Evolutionary conservation across 2,329 filamentous ascomycete species (phyloP), one percentile per base, ranked within the genome.

Genomic region (Neoarthrinium moseri): DNA sequence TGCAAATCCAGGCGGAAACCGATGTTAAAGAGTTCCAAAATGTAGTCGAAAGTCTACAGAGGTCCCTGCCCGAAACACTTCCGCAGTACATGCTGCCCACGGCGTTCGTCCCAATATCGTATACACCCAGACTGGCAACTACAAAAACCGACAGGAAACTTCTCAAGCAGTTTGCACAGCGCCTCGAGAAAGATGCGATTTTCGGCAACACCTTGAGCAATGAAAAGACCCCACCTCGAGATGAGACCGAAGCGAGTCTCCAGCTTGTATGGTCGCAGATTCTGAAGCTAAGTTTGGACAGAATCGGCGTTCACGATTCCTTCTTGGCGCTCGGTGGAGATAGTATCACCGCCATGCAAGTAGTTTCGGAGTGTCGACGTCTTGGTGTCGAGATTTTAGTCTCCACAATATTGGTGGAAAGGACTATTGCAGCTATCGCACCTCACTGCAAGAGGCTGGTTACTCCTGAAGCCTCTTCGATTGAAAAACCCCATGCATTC

Each of bases 51-150:
- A 17, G 17, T 13, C 37, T 40, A 15, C 37, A 26, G 8, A 18
- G 18, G n/a, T n/a, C 27, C 10, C 37, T 40, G 11, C 7, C 37
- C 17, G 37, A 40, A 18, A 24, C 17, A 6, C 12, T 40, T 30
- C 37, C 37, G n/a, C 17, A 40, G 37, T 40, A 40, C 37, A 40
- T 40, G 37, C 23, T 40, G 18, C 37, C 37, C 11, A 29, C 37
- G 23, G 23, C 30, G 8, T 40, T 40, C 24, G 15, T 40, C 30
- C 37, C 37, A 6, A 24, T 40, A 15, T 29, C 30, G 5, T 29
- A 26, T 24, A 15, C 30, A 10, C 37, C 37, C 13, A 26, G 15
- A 8, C 27, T 29, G 6, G 22, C 37, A 11, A 29, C 37, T 20
- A 26, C 23, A n/a, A 40, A 40, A 26, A 40, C 22, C n/a, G 37